These are phyloP conservation scores for Dothistroma septosporum DNA, from an alignment of 2,329 filamentous ascomycete species.

Conservation along the genomic window DNA sequence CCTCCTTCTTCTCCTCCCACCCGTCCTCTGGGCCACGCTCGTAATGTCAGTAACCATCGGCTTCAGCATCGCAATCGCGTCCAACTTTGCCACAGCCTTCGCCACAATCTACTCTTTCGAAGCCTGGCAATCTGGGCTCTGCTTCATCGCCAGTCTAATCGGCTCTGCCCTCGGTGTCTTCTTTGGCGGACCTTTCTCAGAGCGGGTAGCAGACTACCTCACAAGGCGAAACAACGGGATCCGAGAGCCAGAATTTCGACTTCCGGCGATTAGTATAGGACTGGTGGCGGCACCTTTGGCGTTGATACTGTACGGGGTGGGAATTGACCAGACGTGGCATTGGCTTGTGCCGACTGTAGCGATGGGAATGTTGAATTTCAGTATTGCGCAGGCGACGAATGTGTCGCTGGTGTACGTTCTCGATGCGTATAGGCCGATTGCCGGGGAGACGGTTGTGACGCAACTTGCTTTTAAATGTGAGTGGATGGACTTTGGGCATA, in stretches of 20 bases:
- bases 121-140: conserved; percentile 44
- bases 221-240: conserved; percentile 13
- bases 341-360: conserved; percentile 57
- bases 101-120: conserved; percentile 13
- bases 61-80: conserved; percentile 43
- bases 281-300: conserved; percentile 28
- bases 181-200: conserved; percentile 44
- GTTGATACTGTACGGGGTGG: conserved; percentile 33
- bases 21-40: conserved; percentile 54
- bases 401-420: conserved; percentile 56
- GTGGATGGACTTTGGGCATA: not conserved
- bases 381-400: conserved; percentile 54
- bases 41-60: conserved; percentile 54
- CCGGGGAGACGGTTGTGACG: conserved; percentile 53
- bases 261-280: conserved; percentile 32
- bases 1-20: conserved; percentile 46
- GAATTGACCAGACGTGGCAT: conserved; percentile 31
- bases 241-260: conserved; percentile 36
- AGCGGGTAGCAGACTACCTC: conserved; percentile 32
- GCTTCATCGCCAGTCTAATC: conserved; percentile 49
- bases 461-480: conserved; percentile 20
- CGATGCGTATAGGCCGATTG: conserved; percentile 55
- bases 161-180: conserved; percentile 50
- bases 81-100: conserved; percentile 20
- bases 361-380: conserved; percentile 53